Evolutionary conservation across 345 rosid genomes (phyloP), one percentile per base, ranked within the genome.

Genomic region (Dipteronia dyeriana): DNA sequence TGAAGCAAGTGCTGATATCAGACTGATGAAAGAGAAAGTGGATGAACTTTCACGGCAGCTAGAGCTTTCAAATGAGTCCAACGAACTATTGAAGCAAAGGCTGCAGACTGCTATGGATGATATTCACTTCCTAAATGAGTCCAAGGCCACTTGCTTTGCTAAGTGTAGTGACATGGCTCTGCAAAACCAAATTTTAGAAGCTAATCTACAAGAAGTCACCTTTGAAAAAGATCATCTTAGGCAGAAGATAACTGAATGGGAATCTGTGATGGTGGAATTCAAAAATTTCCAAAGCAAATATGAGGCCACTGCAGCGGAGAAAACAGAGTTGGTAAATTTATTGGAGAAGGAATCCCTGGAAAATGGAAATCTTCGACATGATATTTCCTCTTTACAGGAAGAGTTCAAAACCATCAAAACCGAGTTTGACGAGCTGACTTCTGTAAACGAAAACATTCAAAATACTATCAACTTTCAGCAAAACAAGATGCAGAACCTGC

Each of bases 241-340:
- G 51, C 86, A 91, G 86, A 96, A 92, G 81, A 81, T 94, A 59
- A 76, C 84, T 75, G 97, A 93, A 81, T 83, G 90, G 88, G 97
- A 95, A 81, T 78, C 90, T 68, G 65, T 87, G 80, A 77, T 84
- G 75, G 71, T 80, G 77, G 95, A 89, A 66, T 88, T 75, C 79
- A 79, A 78, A 75, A 86, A 79, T 75, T 90, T 82, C 65, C 78
- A 89, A 83, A 80, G 78, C 84, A 87, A 81, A 74, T 95, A 84
- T 81, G 94, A 90, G 83, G 77, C 84, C 45, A 82, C 87, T 82
- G 81, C 83, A 41, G 83, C 49, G 17, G 97, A 91, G 87, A 93
- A 88, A 80, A 81, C 79, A 19, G 94, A 90, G 78, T 82, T 95
- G 80, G 82, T 85, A 53, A 85, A 71, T 82, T 86, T 86, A 62